Percentiles rank a stretch among this genome's conserved stretches.
phyloP scores from a whole-genome alignment of 1,284 basidiomycete species.

The Chalciporus sp. region DNA sequence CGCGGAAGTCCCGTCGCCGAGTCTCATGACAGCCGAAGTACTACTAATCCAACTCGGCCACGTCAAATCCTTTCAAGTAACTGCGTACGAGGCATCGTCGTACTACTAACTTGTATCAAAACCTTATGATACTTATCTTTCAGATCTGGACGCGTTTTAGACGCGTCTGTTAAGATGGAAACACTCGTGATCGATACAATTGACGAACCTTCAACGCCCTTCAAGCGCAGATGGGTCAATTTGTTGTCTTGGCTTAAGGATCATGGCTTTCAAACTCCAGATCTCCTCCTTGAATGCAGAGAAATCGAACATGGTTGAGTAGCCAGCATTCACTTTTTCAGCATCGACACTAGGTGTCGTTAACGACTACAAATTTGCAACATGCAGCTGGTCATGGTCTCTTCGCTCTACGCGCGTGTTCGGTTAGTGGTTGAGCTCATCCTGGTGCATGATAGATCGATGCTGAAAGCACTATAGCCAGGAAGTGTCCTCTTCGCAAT shows the following conservation, averaged over 20 bases:
- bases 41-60: too few species aligned
- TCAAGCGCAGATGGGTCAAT: slow-evolving; percentile 43
- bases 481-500: slow-evolving; percentile 64
- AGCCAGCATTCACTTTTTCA: not conserved
- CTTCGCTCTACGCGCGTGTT: slow-evolving; percentile 52
- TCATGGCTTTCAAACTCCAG: slow-evolving; percentile 52
- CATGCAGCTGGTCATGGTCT: slow-evolving; percentile 70
- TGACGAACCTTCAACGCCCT: not conserved
- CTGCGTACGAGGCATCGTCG: too few species aligned
- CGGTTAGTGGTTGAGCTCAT: slow-evolving; percentile 37
- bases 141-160: not conserved
- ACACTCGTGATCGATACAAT: slow-evolving; percentile 9
- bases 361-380: slow-evolving; percentile 5
- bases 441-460: not conserved
- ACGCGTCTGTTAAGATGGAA: not conserved
- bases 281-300: slow-evolving; percentile 50
- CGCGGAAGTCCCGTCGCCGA: slow-evolving; percentile 10
- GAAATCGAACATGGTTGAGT: slow-evolving; percentile 41
- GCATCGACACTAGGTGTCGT: not conserved
- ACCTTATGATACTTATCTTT: not conserved
- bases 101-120: too few species aligned
- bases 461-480: slow-evolving; percentile 40
- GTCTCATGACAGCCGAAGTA: slow-evolving; percentile 5
- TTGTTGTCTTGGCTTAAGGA: slow-evolving; percentile 58
- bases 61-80: not conserved